phyloP scores from a whole-genome alignment of 495 filamentous ascomycete genomes.

The Achaetomiella virescens region DNA sequence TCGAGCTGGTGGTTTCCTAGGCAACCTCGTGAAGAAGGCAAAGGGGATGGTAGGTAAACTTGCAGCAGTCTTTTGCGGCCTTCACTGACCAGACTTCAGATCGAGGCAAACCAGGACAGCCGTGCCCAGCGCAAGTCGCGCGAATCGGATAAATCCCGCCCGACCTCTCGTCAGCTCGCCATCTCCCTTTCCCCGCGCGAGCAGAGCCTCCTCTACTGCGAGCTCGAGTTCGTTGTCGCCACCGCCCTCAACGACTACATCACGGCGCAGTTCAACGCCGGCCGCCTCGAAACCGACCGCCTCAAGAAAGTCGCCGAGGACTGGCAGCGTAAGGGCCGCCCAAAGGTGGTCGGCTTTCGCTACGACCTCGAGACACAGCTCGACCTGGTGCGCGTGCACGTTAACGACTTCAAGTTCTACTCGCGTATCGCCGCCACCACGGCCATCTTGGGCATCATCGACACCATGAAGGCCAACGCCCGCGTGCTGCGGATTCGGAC shows the following conservation, averaged over 20 bases:
- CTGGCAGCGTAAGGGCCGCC: conserved; percentile 39
- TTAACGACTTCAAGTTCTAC: conserved; percentile 40
- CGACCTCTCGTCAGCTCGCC: conserved; percentile 16
- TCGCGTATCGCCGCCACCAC: conserved; percentile 23
- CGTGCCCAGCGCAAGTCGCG: conserved; percentile 24
- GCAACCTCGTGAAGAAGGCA: conserved; percentile 36
- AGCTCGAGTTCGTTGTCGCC: conserved; percentile 36
- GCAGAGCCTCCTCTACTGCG: conserved; percentile 42
- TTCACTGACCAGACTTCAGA: conserved; percentile 15
- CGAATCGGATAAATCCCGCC: conserved; percentile 16
- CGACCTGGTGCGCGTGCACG: conserved; percentile 35
- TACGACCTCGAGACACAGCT: conserved; percentile 47
- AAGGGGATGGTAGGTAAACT: conserved; percentile 36
- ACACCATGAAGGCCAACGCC: conserved; percentile 37
- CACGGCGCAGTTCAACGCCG: conserved; percentile 31
- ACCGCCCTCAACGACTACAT: conserved; percentile 36
- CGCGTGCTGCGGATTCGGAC: conserved; percentile 36
- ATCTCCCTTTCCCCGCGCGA: conserved; percentile 41
- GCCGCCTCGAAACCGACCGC: conserved; percentile 32
- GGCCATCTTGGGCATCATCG: conserved; percentile 29
- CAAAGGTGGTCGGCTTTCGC: conserved; percentile 38
- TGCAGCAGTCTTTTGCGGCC: not conserved
- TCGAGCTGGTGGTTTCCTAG: conserved; percentile 30
- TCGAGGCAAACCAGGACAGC: conserved; percentile 22
- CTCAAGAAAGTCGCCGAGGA: conserved; percentile 31